phyloP scores from a whole-genome alignment of 352 stramenopile species.

The Pythium volutum region DNA sequence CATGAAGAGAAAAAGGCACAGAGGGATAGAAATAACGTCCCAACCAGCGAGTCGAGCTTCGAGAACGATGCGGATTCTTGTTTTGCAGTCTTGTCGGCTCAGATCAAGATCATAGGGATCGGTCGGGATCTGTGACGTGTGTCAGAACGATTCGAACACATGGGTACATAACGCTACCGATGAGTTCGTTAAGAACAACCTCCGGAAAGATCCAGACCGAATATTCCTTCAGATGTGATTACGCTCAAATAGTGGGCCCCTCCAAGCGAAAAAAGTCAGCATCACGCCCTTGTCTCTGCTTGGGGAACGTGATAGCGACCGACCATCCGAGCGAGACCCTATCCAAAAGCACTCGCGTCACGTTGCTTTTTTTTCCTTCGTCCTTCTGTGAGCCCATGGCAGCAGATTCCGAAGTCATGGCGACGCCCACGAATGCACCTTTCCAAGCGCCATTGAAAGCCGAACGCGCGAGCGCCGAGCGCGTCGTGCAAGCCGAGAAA shows the following conservation, averaged over 20 bases:
- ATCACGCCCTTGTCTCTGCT: neutral
- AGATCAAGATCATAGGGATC: conserved; percentile 2
- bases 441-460: neutral
- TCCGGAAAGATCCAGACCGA: conserved; percentile 22
- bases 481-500: conserved; percentile 15
- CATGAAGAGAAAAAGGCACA: no score
- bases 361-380: neutral
- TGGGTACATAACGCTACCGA: conserved; percentile 16
- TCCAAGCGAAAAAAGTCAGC: conserved; percentile 4
- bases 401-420: conserved; percentile 20
- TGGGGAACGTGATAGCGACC: no score
- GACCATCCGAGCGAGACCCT: no score
- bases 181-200: conserved; percentile 5
- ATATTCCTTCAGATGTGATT: no score
- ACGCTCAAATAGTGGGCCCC: neutral
- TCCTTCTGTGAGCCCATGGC: conserved; percentile 7
- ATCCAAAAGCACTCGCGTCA: neutral
- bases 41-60: no score
- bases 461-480: conserved; percentile 2
- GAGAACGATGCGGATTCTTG: no score
- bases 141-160: conserved; percentile 13
- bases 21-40: no score
- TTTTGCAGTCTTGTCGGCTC: neutral
- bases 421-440: conserved; percentile 13
- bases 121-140: conserved; percentile 8